Evolutionary conservation across 306 rosid genomes (phyloP).

Genomic region (Arachis stenosperma): DNA sequence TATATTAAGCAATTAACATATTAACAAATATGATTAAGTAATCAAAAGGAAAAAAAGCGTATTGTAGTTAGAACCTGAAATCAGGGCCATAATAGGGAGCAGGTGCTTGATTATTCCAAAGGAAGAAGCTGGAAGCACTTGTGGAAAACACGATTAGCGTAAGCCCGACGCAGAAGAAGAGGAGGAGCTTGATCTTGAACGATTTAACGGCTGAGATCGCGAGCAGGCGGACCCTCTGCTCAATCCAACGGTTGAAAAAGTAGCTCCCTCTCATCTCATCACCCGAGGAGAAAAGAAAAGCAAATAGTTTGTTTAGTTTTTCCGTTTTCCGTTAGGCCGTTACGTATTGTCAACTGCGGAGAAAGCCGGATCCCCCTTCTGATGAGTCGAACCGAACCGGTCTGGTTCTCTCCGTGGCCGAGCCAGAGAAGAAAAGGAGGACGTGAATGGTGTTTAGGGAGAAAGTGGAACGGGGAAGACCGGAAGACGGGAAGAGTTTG

Average conservation of each 20-base stretch:
- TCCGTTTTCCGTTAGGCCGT: constrained; percentile 2
- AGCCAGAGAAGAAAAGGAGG: constrained; percentile 4
- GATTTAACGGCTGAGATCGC: constrained; percentile 71
- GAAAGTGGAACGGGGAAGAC: neutral
- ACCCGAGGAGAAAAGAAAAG: no score
- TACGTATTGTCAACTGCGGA: neutral
- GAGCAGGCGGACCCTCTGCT: constrained; percentile 66
- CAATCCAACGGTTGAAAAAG: constrained; percentile 65
- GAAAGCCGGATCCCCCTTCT: constrained; percentile 28
- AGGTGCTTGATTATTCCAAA: constrained; percentile 51
- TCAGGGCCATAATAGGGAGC: constrained; percentile 41
- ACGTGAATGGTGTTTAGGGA: neutral
- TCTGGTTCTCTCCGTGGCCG: constrained; percentile 38
- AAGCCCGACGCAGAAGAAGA: constrained; percentile 63
- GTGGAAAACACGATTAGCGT: constrained; percentile 55
- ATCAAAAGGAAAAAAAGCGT: neutral
- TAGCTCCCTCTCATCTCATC: constrained; percentile 65
- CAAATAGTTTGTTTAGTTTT: no score
- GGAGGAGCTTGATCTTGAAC: constrained; percentile 70
- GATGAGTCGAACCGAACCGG: constrained; percentile 27
- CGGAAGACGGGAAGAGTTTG: constrained; percentile 1
- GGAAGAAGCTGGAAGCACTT: constrained; percentile 56
- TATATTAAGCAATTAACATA: neutral
- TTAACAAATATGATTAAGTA: neutral
- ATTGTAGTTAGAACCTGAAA: constrained; percentile 56